Evolutionary conservation across 2,329 filamentous ascomycete genomes (phyloP), one percentile per base, ranked within the genome.

Genomic region (Fusarium proliferatum): DNA sequence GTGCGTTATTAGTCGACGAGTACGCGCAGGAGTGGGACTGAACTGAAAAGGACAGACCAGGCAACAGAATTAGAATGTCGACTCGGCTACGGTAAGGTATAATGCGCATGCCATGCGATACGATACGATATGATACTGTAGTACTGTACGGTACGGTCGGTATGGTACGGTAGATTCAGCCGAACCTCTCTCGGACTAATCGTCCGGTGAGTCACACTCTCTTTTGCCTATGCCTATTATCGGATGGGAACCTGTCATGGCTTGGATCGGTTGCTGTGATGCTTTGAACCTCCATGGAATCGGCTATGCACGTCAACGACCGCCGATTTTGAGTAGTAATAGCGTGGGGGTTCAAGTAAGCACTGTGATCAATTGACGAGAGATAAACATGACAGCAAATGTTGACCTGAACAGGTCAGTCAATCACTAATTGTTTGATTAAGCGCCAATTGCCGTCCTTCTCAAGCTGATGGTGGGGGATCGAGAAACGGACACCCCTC

Each of bases 1-100:
- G 56, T 69, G 67, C 71, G 55, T 64, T 71, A 51, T 73, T 64
- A 71, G 70, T 71, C 62, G 68, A 62, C 30, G 48, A 60, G 38
- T 67, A 69, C 65, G 71, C 71, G 67, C 67, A 68, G 46, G 30
- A 39, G 71, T 74, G 72, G 71, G 59, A 67, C 71, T 52, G 43
- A 26, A 15, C 28, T 21, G 17, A 41, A 23, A 16, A 36, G 34
- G 46, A 51, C 34, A 63, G 33, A 28, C 26, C 63, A 56, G 56
- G 42, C 26, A 63, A 45, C 58, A 69, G 43, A 64, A 58, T 69
- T 69, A 64, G 64, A 57, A 52, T 42, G 51, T 34, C 19, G 28
- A n/a, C 28, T 36, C 34, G 17, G 28, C 30, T 63, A 63, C 13
- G n/a, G 53, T 43, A 57, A 33, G 26, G 65, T 12, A 53, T n/a